A percentile compares a stretch with the other conserved stretches of the same genome.
Conservation (phyloP, 1,284 basidiomycete species). For the Golubevia pallescens region DNA sequence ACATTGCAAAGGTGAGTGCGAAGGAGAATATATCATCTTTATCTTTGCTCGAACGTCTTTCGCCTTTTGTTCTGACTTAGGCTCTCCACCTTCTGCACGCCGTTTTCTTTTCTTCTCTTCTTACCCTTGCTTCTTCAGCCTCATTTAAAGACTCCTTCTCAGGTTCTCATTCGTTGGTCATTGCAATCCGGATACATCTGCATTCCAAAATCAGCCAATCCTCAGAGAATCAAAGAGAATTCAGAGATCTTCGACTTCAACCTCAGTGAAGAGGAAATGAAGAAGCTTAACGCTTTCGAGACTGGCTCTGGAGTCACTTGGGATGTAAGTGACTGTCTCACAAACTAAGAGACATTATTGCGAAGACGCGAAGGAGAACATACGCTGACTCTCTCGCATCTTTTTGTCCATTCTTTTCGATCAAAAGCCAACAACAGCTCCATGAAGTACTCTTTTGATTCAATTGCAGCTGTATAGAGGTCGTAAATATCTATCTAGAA, state of each 20-base stretch:
- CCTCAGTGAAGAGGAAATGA: constrained; percentile 72
- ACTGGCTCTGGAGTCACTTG: constrained; percentile 73
- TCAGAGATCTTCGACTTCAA: constrained; percentile 75
- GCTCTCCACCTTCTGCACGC: neutral
- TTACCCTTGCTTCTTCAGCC: constrained; percentile 11
- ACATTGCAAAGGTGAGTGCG: constrained; percentile 5
- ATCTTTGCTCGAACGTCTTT: no score
- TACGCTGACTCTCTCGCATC: no score
- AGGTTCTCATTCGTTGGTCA: constrained; percentile 26
- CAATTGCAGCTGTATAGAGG: no score
- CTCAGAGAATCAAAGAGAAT: constrained; percentile 75
- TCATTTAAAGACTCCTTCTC: constrained; percentile 29
- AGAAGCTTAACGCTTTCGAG: constrained; percentile 72
- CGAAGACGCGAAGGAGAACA: no score
- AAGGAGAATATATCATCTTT: no score
- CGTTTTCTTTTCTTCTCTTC: constrained; percentile 9
- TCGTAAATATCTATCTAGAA: no score
- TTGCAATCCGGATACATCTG: constrained; percentile 69
- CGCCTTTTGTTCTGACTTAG: no score
- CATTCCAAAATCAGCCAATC: constrained; percentile 77
- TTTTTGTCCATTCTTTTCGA: no score
- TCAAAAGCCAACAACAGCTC: no score
- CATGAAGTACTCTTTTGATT: no score
- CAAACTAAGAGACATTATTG: neutral
- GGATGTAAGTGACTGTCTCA: constrained; percentile 74